Percentiles rank a stretch among this genome's conserved stretches.
Evolutionary conservation across 1,284 basidiomycete species (phyloP).

Genomic region (Porphyrellus sp.): DNA sequence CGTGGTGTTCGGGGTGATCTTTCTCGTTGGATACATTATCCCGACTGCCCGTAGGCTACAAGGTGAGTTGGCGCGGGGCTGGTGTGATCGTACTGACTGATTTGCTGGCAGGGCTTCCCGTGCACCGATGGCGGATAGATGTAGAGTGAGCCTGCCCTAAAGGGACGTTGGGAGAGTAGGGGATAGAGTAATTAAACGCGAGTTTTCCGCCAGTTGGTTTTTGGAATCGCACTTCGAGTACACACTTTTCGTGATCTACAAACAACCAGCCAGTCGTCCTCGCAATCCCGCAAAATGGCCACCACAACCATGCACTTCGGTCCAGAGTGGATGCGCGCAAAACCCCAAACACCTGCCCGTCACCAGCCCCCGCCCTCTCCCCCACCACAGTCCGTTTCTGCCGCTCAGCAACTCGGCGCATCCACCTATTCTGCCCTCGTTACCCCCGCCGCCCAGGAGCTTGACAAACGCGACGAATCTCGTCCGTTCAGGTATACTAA

Average conservation of each 20-base stretch:
- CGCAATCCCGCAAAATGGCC: slow-evolving; percentile 51
- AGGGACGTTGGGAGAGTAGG: slow-evolving; percentile 13
- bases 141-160: slow-evolving; percentile 36
- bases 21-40: slow-evolving; percentile 76
- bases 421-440: slow-evolving; percentile 80
- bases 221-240: slow-evolving; percentile 18
- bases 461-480: slow-evolving; percentile 56
- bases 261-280: slow-evolving; percentile 2
- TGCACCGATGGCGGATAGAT: slow-evolving; percentile 33
- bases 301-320: slow-evolving; percentile 79
- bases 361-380: slow-evolving; percentile 55
- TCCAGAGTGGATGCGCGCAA: slow-evolving; percentile 86
- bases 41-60: slow-evolving; percentile 85
- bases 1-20: slow-evolving; percentile 67
- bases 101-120: slow-evolving; percentile 36
- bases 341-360: slow-evolving; percentile 56
- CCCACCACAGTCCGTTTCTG: slow-evolving; percentile 42
- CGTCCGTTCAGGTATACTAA: slow-evolving; percentile 85
- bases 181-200: slow-evolving; percentile 17
- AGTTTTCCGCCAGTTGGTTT: slow-evolving; percentile 29
- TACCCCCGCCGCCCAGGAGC: slow-evolving; percentile 52
- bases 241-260: slow-evolving; percentile 1
- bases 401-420: slow-evolving; percentile 46
- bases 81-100: slow-evolving; percentile 4
- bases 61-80: slow-evolving; percentile 50